Percentiles rank a stretch among this genome's conserved stretches.
These are phyloP conservation scores for Hanseniaspora valbyensis DNA, from an alignment of 805 yeast species.

Conservation along the genomic window DNA sequence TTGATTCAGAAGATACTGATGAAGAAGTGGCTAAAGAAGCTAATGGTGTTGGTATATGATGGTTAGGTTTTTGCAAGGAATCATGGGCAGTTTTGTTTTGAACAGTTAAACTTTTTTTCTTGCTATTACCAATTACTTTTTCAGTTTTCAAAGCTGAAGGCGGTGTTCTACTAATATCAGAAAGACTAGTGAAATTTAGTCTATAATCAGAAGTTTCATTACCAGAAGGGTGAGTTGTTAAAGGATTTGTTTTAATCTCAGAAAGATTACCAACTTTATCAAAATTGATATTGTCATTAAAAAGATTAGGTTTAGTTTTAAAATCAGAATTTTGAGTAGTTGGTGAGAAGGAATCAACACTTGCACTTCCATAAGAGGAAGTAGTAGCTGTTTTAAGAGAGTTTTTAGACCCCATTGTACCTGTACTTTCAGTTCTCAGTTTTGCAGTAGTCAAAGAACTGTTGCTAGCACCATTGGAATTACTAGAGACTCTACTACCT, in stretches of 20 bases:
- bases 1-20: constrained; percentile 8
- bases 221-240: background rate
- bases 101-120: constrained; percentile 6
- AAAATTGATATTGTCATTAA: background rate
- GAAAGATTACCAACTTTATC: background rate
- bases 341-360: no score
- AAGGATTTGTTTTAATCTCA: background rate
- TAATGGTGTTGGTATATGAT: constrained; percentile 8
- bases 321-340: no score
- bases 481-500: constrained; percentile 17
- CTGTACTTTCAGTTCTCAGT: constrained; percentile 1
- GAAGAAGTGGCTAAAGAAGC: constrained; percentile 9
- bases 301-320: background rate
- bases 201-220: constrained; percentile 4
- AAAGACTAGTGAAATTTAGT: background rate
- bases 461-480: constrained; percentile 14
- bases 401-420: background rate
- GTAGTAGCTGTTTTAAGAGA: background rate
- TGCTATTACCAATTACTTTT: background rate
- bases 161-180: background rate
- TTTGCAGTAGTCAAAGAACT: background rate
- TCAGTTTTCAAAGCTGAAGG: background rate
- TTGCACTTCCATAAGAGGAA: background rate
- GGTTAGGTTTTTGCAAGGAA: background rate
- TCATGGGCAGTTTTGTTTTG: constrained; percentile 13